Percentiles rank a stretch among this genome's conserved stretches.
These are phyloP conservation scores for Wickerhamomyces alni DNA, from an alignment of 805 yeast genomes.

Conservation along the genomic window DNA sequence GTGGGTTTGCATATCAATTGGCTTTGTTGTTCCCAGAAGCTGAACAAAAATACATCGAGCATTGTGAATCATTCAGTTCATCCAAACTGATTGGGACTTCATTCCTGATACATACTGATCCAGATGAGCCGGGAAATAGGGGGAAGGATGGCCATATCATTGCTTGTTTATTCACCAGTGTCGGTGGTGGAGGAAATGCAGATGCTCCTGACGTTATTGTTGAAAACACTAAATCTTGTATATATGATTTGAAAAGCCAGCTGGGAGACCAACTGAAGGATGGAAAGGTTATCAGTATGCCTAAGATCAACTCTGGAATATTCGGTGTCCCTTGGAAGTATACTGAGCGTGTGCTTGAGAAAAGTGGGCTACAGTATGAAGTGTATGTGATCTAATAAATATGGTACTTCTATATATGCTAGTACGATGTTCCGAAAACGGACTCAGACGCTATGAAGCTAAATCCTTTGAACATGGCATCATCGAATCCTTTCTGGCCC, in stretches of 20 bases:
- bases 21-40: constrained; percentile 50
- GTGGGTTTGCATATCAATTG: constrained; percentile 68
- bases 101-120: constrained; percentile 33
- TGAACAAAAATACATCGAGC: constrained; percentile 36
- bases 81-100: constrained; percentile 48
- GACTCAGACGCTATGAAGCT: constrained; percentile 38
- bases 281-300: constrained; percentile 46
- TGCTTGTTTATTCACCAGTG: constrained; percentile 73
- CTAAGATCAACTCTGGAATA: constrained; percentile 75
- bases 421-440: constrained; percentile 24
- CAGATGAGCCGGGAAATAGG: constrained; percentile 27
- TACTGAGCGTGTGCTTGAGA: constrained; percentile 48
- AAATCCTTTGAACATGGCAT: constrained; percentile 34
- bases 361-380: constrained; percentile 28
- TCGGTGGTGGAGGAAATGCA: constrained; percentile 37
- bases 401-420: too few species aligned
- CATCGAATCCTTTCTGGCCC: constrained; percentile 5
- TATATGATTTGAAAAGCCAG: constrained; percentile 40
- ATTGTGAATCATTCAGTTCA: constrained; percentile 20
- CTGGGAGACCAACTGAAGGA: constrained; percentile 17
- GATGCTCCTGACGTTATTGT: constrained; percentile 43
- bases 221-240: constrained; percentile 42
- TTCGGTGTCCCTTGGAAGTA: constrained; percentile 74
- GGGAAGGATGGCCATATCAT: constrained; percentile 20
- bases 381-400: constrained; percentile 41